A percentile compares a stretch with the other conserved stretches of the same genome.
These are phyloP conservation scores for Chlamydomonas sphaeroides DNA, from an alignment of 139 green algal species.

Conservation along the genomic window DNA sequence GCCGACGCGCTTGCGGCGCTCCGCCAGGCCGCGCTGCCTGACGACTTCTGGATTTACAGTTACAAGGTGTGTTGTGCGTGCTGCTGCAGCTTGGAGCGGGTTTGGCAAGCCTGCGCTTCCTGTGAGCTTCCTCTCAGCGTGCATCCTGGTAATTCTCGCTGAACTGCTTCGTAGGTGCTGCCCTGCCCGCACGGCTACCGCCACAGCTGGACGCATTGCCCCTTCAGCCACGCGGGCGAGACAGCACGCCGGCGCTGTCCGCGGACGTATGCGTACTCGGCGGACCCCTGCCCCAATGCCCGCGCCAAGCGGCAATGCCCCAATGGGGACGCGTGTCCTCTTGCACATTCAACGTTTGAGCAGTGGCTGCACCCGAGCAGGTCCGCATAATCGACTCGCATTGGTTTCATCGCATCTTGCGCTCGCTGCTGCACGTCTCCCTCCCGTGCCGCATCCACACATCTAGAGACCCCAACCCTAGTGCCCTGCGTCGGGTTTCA, in stretches of 20 bases:
- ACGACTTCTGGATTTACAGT: slow-evolving; percentile 24
- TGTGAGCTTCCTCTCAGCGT: too few relatives aligned
- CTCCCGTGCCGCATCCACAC: too few relatives aligned
- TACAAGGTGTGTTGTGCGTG: slow-evolving; percentile 6
- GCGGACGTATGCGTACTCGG: slow-evolving; percentile 73
- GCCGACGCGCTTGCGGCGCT: slow-evolving; percentile 3
- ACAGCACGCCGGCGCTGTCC: slow-evolving; percentile 88
- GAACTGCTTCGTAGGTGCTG: too few relatives aligned
- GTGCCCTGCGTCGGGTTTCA: too few relatives aligned
- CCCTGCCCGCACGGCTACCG: slow-evolving; percentile 39
- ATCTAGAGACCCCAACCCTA: too few relatives aligned
- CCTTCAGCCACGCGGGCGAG: slow-evolving; percentile 91
- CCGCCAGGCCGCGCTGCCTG: slow-evolving; percentile 5
- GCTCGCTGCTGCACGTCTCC: too few relatives aligned
- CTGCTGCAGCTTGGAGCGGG: neutral
- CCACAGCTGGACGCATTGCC: slow-evolving; percentile 88
- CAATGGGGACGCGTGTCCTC: slow-evolving; percentile 49
- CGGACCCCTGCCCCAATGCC: slow-evolving; percentile 27
- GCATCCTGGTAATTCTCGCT: too few relatives aligned
- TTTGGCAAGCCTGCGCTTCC: too few relatives aligned
- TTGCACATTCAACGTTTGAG: slow-evolving; percentile 51
- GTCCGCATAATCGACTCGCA: too few relatives aligned
- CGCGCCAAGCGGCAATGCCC: slow-evolving; percentile 45
- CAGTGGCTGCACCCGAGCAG: slow-evolving; percentile 44
- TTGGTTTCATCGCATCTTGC: too few relatives aligned